Conservation (phyloP, 2,329 filamentous ascomycete species). For the Alternaria conjuncta region DNA sequence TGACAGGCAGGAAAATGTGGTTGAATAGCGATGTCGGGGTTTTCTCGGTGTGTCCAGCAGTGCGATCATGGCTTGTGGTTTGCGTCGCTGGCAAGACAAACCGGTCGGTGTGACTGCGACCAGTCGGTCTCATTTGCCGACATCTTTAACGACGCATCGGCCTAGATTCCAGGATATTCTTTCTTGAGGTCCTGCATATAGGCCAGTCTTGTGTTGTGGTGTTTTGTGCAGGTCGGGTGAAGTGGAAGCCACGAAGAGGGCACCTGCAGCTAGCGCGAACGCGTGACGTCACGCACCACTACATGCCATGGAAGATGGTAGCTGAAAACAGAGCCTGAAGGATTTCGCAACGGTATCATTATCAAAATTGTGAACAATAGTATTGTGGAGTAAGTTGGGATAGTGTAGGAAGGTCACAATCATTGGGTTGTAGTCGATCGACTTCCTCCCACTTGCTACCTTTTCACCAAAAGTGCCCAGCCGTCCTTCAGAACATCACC, state of each 20-base stretch:
- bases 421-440: background rate
- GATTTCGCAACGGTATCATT: too few species aligned
- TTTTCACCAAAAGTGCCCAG: background rate
- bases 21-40: too few species aligned
- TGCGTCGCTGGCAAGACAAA: too few species aligned
- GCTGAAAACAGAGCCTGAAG: background rate
- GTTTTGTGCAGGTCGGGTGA: background rate
- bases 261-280: background rate
- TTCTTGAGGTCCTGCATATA: background rate
- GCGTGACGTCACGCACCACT: background rate
- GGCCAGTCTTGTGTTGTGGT: rapidly evolving
- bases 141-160: background rate
- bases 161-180: rapidly evolving
- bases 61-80: too few species aligned
- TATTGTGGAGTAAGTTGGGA: background rate
- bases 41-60: too few species aligned
- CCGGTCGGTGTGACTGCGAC: too few species aligned
- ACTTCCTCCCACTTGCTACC: background rate
- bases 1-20: too few species aligned
- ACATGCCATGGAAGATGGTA: background rate
- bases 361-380: background rate
- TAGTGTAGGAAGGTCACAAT: background rate
- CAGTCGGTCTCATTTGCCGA: background rate
- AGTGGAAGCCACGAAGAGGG: background rate
- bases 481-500: background rate